These are phyloP conservation scores for Colletotrichum phormii DNA, from an alignment of 2,329 filamentous ascomycete species.

Conservation along the genomic window DNA sequence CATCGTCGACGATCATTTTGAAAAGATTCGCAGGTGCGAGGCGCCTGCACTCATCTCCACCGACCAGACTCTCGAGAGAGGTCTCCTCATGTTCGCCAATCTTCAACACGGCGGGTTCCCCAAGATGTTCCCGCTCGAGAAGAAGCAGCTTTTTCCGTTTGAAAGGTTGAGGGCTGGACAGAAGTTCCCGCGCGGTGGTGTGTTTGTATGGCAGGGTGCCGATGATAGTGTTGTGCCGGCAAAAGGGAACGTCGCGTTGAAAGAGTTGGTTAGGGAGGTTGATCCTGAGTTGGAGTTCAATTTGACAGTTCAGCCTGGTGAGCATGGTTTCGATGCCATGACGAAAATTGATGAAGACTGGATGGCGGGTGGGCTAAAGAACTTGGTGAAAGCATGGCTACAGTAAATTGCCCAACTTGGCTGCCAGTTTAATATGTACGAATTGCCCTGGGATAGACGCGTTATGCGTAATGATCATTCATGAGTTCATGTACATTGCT, in stretches of 20 bases:
- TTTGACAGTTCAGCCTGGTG: background rate
- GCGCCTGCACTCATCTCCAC: slow-evolving; percentile 1
- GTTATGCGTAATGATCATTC: no score
- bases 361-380: background rate
- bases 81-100: background rate
- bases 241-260: background rate
- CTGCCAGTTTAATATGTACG: no score
- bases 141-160: slow-evolving; percentile 5
- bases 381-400: slow-evolving; percentile 12
- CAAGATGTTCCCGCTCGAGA: background rate
- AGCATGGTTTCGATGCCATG: slow-evolving; percentile 20
- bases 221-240: slow-evolving; percentile 14
- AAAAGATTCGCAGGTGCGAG: background rate
- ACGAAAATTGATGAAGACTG: slow-evolving; percentile 17
- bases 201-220: slow-evolving; percentile 24
- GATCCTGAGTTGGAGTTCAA: slow-evolving; percentile 5
- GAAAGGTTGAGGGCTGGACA: slow-evolving; percentile 11
- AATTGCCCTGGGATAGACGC: no score
- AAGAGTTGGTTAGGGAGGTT: background rate
- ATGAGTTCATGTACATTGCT: no score
- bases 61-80: slow-evolving; percentile 1
- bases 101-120: background rate
- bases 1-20: slow-evolving; percentile 17
- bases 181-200: slow-evolving; percentile 9
- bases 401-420: background rate